Evolutionary conservation across 805 yeast genomes (phyloP), one percentile per base, ranked within the genome.

Genomic region (Yamadazyma akitaensis): DNA sequence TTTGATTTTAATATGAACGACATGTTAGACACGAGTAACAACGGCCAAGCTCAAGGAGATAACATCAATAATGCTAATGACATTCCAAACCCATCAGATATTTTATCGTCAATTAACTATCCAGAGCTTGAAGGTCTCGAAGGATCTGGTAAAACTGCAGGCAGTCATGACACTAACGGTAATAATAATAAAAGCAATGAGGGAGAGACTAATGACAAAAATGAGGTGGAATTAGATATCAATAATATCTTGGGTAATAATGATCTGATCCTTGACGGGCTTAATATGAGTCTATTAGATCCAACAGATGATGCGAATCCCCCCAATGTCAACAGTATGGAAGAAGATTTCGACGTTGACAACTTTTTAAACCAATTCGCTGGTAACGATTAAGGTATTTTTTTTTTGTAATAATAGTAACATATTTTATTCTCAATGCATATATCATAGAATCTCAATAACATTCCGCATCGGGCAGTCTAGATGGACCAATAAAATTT

Each of bases 301-400:
- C 47, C 49, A 25, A 49, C 51, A 7, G 53, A 44, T 25, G 47
- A 43, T n/a, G 32, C 39, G 18, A 40, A 24, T 24, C 46, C 41
- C 11, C 47, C 44, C n/a, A 55, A 53, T 18, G 60, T 55, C 12
- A 55, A 47, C 12, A 57, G 54, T 14, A 53, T 51, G n/a, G 72
- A 68, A 30, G 76, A 70, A 46, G 76, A 70, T 44, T 72, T 72
- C 54, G 76, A 72, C 49, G 77, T 72, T 32, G 77, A 72, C 43
- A 68, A 62, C 51, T 72, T 72, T 48, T 62, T 72, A 48, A 69
- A 68, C 51, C 76, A 72, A 51, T 70, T 70, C 53, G 75, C 75
- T 7, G 65, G 62, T 33, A 61, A 60, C 37, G 68, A 64, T 33
- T 64, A 41, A 36, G 24, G 38, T 30, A 41, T 14, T 38, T 19